Conservation (phyloP, 2,329 filamentous ascomycete genomes). For the Penicillium sp. region DNA sequence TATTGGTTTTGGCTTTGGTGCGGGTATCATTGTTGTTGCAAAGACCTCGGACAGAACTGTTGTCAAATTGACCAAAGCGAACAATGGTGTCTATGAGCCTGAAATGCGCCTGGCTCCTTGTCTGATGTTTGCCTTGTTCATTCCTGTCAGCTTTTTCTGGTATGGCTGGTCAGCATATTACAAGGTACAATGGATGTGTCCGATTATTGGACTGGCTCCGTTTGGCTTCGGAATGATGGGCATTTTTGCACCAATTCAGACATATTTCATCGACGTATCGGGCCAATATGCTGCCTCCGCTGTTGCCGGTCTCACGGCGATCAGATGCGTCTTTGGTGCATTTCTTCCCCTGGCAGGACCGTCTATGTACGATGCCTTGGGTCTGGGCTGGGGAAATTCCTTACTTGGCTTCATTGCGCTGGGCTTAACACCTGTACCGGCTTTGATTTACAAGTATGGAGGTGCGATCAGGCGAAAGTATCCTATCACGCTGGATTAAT, state of each 20-base stretch:
- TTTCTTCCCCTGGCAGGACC: conserved; percentile 17
- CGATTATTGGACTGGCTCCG: conserved; percentile 50
- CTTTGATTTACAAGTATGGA: too few species aligned
- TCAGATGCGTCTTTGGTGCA: conserved; percentile 34
- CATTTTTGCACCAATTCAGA: not conserved
- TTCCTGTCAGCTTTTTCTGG: conserved; percentile 51
- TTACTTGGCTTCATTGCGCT: not conserved
- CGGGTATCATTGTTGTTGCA: conserved; percentile 45
- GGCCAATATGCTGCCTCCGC: not conserved
- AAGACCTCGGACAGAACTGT: not conserved
- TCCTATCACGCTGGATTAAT: too few species aligned
- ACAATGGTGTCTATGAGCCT: conserved; percentile 33
- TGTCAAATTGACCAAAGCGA: not conserved
- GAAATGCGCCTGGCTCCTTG: conserved; percentile 61
- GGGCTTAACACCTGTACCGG: too few species aligned
- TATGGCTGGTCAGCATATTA: conserved; percentile 54
- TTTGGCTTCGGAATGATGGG: conserved; percentile 35
- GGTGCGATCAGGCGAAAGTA: too few species aligned
- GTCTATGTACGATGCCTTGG: not conserved
- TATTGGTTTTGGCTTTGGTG: conserved; percentile 58
- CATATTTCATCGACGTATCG: not conserved
- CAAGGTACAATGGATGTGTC: conserved; percentile 49
- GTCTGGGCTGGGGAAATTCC: not conserved
- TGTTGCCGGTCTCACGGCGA: not conserved
- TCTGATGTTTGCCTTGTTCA: conserved; percentile 50